Evolutionary conservation across 352 stramenopile genomes (phyloP), one percentile per base, ranked within the genome.

Genomic region (Globisporangium mamillatum): DNA sequence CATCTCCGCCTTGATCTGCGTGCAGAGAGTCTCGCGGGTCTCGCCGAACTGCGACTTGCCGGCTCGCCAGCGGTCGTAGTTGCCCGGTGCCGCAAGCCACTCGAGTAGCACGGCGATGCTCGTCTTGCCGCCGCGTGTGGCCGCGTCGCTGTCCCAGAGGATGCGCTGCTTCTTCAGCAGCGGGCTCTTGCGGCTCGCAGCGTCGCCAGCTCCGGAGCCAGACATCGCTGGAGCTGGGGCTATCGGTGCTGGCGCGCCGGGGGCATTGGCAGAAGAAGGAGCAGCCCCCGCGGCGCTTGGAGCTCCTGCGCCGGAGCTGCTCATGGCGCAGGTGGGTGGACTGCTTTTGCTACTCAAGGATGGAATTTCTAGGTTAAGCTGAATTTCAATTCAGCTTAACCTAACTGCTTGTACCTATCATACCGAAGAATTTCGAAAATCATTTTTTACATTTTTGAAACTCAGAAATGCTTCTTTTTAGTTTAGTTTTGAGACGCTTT

Each of bases 61-160:
- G 46, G 85, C 83, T 7, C 74, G 72, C 84, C 84, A 92, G 25
- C 84, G 84, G 53, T 73, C 74, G 72, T 90, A 90, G 68, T 92
- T 91, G 55, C 74, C 75, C 1, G 81, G 79, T 46, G 80, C 68
- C 44, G 80, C 73, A 48, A 92, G 80, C 84, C 84, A 92, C 63
- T 88, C 81, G 34, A 92, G 75, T 63, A 92, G 67, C 34, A 92
- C 68, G 44, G 70, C 71, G 71, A 92, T 92, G 29, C 80, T 90
- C 57, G 84, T 91, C 75, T 91, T 92, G 70, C 84, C 82, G 54
- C 78, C 84, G 52, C 77, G 76, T 57, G 77, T 84, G 24, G 73
- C 71, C 55, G 68, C 89, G 74, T 92, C 84, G 60, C 79, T 90
- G 68, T 92, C 84, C 84, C 84, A 92, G 38, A 92, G 79, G 60